These are phyloP conservation scores for Paradendryphiella salina DNA, from an alignment of 2,329 filamentous ascomycete genomes.

Conservation along the genomic window DNA sequence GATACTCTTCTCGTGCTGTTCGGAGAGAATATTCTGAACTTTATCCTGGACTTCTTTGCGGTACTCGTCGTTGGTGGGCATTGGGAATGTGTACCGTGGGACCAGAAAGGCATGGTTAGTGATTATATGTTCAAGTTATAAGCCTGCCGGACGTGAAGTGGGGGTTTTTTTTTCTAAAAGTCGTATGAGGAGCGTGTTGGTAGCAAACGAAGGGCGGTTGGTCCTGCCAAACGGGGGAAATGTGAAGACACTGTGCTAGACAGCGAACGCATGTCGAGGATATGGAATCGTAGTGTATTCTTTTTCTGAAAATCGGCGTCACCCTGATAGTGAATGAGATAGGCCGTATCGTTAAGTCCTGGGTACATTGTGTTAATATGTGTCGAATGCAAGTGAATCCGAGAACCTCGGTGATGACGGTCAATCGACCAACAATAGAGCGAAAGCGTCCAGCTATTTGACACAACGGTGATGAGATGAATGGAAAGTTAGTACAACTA, in stretches of 20 bases:
- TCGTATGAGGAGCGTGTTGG: background rate
- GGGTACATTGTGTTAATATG: background rate
- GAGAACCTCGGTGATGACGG: too few species aligned
- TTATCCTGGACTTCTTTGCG: conserved; percentile 20
- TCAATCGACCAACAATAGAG: too few species aligned
- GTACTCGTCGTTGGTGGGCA: conserved; percentile 15
- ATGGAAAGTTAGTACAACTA: background rate
- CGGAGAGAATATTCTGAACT: conserved; percentile 19
- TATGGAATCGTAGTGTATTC: too few species aligned
- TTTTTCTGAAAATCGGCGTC: conserved; percentile 10
- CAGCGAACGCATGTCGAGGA: background rate
- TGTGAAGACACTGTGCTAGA: conserved; percentile 3
- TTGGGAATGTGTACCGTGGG: background rate
- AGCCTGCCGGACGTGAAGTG: background rate
- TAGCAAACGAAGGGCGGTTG: background rate
- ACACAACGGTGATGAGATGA: too few species aligned
- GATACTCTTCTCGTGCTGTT: conserved; percentile 13
- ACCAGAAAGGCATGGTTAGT: background rate
- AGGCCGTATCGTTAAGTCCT: background rate
- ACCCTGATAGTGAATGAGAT: background rate
- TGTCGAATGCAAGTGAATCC: too few species aligned
- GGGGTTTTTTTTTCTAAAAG: conserved; percentile 1
- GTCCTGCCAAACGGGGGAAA: background rate
- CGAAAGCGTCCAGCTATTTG: too few species aligned
- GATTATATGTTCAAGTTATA: background rate